phyloP scores from a whole-genome alignment of 345 rosid species.

The Syzygium jambos region DNA sequence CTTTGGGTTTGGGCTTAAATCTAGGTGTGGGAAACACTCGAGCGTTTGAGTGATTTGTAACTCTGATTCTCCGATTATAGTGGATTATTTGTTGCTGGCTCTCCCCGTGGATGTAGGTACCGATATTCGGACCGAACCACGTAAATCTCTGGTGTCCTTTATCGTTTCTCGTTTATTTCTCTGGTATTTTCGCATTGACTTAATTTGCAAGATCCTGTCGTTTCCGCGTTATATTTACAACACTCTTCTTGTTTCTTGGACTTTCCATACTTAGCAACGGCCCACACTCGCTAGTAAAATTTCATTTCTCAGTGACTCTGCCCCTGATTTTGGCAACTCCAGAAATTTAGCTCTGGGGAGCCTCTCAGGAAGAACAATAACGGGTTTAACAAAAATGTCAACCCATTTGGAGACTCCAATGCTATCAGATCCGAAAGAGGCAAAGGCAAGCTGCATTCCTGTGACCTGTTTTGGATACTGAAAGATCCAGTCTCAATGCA shows the following conservation, averaged over 20 bases:
- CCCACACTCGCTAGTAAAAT: neutral
- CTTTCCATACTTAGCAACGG: slow-evolving; percentile 46
- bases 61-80: no score
- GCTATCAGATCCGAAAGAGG: neutral
- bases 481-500: neutral
- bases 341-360: neutral
- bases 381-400: neutral
- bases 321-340: neutral
- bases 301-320: neutral
- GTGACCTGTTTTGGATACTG: neutral
- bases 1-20: no score
- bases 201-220: no score
- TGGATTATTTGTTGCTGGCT: no score
- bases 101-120: no score
- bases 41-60: no score
- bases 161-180: no score
- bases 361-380: neutral
- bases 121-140: no score
- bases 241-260: slow-evolving; percentile 54
- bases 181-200: no score
- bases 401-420: neutral
- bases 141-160: no score
- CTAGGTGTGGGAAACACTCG: no score
- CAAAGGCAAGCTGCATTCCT: neutral
- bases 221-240: no score